Conservation (phyloP, 495 filamentous ascomycete genomes). For the Melanomma pulvis-pyrius region DNA sequence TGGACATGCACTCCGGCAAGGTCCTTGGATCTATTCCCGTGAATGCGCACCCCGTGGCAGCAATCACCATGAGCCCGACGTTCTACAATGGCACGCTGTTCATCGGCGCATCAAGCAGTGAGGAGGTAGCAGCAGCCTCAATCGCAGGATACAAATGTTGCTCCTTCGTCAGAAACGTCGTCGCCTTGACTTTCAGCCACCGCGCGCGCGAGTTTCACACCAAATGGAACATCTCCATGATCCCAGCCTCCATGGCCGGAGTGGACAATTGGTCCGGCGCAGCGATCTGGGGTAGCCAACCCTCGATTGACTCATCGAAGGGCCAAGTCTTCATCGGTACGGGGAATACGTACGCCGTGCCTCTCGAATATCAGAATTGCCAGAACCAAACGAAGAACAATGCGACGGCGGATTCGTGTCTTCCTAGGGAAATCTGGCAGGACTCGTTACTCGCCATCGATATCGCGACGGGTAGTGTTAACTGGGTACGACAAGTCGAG, state of each 20-base stretch:
- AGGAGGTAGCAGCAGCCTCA: constrained; percentile 32
- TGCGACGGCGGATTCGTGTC: constrained; percentile 24
- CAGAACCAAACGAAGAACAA: constrained; percentile 20
- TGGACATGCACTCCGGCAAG: constrained; percentile 37
- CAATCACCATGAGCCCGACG: constrained; percentile 42
- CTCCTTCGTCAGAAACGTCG: constrained; percentile 45
- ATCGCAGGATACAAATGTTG: constrained; percentile 44
- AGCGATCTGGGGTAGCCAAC: constrained; percentile 49
- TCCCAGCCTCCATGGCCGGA: constrained; percentile 25
- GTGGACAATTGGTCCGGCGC: constrained; percentile 43
- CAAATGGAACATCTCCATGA: constrained; percentile 41
- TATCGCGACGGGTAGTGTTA: constrained; percentile 38
- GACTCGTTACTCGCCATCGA: constrained; percentile 46
- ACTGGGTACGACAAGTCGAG: constrained; percentile 42
- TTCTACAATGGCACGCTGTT: constrained; percentile 41
- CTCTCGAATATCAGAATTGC: constrained; percentile 35
- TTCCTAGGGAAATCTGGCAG: constrained; percentile 43
- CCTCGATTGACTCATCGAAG: constrained; percentile 43
- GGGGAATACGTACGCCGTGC: constrained; percentile 44
- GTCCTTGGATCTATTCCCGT: constrained; percentile 39
- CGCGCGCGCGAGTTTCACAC: constrained; percentile 31
- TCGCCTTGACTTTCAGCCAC: constrained; percentile 36
- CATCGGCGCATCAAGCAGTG: constrained; percentile 44
- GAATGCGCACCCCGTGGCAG: constrained; percentile 42
- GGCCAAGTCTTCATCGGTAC: constrained; percentile 49